Conservation (phyloP, 805 yeast species). For the Sugiyamaella lignohabitans region DNA sequence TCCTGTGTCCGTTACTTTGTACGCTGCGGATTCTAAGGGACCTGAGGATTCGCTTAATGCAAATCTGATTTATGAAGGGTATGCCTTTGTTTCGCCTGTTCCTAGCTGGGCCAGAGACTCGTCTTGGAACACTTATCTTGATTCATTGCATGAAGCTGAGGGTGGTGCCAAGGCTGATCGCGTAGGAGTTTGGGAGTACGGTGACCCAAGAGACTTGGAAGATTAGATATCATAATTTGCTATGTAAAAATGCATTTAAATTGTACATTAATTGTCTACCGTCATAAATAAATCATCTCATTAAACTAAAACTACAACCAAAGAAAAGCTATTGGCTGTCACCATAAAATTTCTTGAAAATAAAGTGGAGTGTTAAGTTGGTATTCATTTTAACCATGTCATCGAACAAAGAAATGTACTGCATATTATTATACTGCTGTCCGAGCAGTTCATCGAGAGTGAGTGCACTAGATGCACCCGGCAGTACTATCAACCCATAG, state of each 20-base stretch:
- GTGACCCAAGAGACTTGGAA: slow-evolving; percentile 61
- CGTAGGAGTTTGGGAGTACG: slow-evolving; percentile 69
- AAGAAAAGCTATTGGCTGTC: slow-evolving; percentile 25
- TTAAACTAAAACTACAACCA: too few species aligned
- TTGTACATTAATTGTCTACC: too few species aligned
- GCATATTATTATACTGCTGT: slow-evolving; percentile 63
- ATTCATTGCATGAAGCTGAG: slow-evolving; percentile 40
- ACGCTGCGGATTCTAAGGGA: slow-evolving; percentile 49
- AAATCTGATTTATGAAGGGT: slow-evolving; percentile 52
- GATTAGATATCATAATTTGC: neutral
- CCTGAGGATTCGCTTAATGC: slow-evolving; percentile 54
- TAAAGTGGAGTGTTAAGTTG: slow-evolving; percentile 56
- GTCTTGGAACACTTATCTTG: slow-evolving; percentile 33
- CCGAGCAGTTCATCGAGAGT: slow-evolving; percentile 67
- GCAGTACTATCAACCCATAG: slow-evolving; percentile 53
- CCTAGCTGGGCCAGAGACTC: slow-evolving; percentile 32
- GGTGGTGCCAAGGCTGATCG: slow-evolving; percentile 43
- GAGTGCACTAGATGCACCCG: slow-evolving; percentile 46
- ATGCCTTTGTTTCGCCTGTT: slow-evolving; percentile 43
- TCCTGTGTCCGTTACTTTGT: slow-evolving; percentile 41
- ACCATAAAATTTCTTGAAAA: slow-evolving; percentile 72
- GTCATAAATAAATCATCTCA: too few species aligned
- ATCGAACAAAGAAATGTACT: slow-evolving; percentile 51
- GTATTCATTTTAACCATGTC: slow-evolving; percentile 67
- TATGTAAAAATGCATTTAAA: too few species aligned